A percentile compares a stretch with the other conserved stretches of the same genome.
phyloP scores from a whole-genome alignment of 768 basidiomycete species.

The Lactarius deliciosus region DNA sequence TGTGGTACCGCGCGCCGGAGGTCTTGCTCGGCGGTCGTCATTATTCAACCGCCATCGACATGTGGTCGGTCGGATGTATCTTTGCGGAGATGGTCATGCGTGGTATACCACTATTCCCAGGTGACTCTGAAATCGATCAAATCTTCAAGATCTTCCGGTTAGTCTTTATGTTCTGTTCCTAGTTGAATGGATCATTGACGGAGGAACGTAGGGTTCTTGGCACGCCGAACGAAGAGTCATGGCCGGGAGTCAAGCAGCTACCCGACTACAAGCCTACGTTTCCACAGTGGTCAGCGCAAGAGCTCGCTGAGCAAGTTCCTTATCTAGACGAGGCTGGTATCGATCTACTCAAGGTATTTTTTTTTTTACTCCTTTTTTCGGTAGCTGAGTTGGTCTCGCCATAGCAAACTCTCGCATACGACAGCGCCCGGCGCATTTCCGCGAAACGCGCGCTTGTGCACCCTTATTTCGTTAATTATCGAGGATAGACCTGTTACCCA shows the following conservation, averaged over 20 bases:
- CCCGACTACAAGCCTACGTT: slow-evolving; percentile 97
- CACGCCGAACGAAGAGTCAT: slow-evolving; percentile 85
- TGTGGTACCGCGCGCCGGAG: slow-evolving; percentile 99
- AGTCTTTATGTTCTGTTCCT: slow-evolving; percentile 29
- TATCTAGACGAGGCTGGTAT: slow-evolving; percentile 75
- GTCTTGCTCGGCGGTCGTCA: slow-evolving; percentile 94
- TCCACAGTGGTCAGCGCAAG: slow-evolving; percentile 88
- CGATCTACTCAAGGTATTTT: slow-evolving; percentile 69
- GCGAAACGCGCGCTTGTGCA: slow-evolving; percentile 59
- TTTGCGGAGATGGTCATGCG: slow-evolving; percentile 98
- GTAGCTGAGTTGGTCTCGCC: background rate
- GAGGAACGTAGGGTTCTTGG: slow-evolving; percentile 64
- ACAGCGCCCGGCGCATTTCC: slow-evolving; percentile 91
- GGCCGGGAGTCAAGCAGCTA: slow-evolving; percentile 86
- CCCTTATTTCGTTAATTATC: slow-evolving; percentile 54
- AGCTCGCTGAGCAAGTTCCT: slow-evolving; percentile 64
- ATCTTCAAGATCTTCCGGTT: slow-evolving; percentile 99
- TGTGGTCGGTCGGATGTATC: slow-evolving; percentile 99
- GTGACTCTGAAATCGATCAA: slow-evolving; percentile 99
- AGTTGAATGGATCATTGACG: slow-evolving; percentile 3
- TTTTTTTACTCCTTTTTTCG: background rate
- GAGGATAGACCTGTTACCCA: slow-evolving; percentile 11
- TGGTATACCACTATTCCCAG: slow-evolving; percentile 89
- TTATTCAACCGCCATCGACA: slow-evolving; percentile 97
- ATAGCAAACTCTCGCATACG: slow-evolving; percentile 62